Conservation (phyloP, 345 rosid species). For the Lenwebbia sp. region DNA sequence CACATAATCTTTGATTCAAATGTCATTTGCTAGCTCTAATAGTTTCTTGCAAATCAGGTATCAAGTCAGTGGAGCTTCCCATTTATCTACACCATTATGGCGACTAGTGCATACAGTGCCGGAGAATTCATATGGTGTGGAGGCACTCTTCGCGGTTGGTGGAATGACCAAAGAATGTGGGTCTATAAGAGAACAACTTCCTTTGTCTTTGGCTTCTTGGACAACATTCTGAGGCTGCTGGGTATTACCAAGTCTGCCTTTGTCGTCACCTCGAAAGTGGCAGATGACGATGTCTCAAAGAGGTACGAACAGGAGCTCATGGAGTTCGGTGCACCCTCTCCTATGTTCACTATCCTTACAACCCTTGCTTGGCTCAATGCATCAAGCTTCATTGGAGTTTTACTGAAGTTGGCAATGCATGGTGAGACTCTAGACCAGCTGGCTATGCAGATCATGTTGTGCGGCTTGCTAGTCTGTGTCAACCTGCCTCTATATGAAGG, state of each 20-base stretch:
- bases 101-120: slow-evolving; percentile 9
- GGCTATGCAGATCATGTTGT: slow-evolving; percentile 17
- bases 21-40: background rate
- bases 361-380: slow-evolving; percentile 30
- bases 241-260: slow-evolving; percentile 20
- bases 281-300: slow-evolving; percentile 13
- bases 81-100: slow-evolving; percentile 15
- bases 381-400: slow-evolving; percentile 7
- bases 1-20: background rate
- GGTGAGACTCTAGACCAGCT: background rate
- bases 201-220: slow-evolving; percentile 20
- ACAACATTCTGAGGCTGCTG: slow-evolving; percentile 13
- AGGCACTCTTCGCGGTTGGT: slow-evolving; percentile 33
- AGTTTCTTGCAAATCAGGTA: background rate
- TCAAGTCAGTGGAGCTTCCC: slow-evolving; percentile 27
- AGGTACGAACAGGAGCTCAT: slow-evolving; percentile 10
- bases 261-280: slow-evolving; percentile 24
- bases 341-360: slow-evolving; percentile 27
- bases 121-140: slow-evolving; percentile 14
- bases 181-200: slow-evolving; percentile 31
- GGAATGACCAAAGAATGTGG: slow-evolving; percentile 32
- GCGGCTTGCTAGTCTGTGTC: slow-evolving; percentile 13
- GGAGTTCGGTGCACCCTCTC: slow-evolving; percentile 37
- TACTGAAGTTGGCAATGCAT: background rate
- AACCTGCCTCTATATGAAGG: slow-evolving; percentile 23